These are phyloP conservation scores for Talaromyces liani DNA, from an alignment of 495 filamentous ascomycete species.

Conservation along the genomic window DNA sequence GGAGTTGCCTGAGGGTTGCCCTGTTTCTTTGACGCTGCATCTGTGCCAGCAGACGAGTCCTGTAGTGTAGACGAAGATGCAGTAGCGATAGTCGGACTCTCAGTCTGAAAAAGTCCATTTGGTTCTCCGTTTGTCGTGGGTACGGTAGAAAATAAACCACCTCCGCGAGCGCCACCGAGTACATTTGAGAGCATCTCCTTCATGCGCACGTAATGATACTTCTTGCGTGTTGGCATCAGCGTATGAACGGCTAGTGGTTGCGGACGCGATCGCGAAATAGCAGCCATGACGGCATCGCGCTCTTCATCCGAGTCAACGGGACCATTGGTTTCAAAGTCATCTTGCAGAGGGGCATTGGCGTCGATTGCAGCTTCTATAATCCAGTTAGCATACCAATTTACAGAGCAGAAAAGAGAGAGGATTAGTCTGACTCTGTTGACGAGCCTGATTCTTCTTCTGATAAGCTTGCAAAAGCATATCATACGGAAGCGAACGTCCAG, in stretches of 20 bases:
- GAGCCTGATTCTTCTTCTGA: slow-evolving; percentile 98
- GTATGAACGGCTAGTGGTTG: slow-evolving; percentile 63
- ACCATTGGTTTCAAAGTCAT: slow-evolving; percentile 67
- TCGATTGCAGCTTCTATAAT: slow-evolving; percentile 81
- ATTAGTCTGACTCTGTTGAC: slow-evolving; percentile 68
- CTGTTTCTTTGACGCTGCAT: slow-evolving; percentile 14
- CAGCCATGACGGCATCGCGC: slow-evolving; percentile 77
- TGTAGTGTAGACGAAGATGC: slow-evolving; percentile 6
- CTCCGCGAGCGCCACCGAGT: slow-evolving; percentile 41
- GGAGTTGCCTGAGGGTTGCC: slow-evolving; percentile 14
- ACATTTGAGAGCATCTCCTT: slow-evolving; percentile 84
- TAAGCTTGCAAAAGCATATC: slow-evolving; percentile 90
- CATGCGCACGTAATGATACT: slow-evolving; percentile 78
- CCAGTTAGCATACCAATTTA: neutral
- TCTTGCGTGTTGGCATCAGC: slow-evolving; percentile 56
- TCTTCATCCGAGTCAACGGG: slow-evolving; percentile 92
- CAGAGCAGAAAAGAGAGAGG: neutral
- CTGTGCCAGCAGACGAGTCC: slow-evolving; percentile 13
- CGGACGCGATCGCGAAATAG: slow-evolving; percentile 66
- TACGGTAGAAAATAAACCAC: slow-evolving; percentile 36
- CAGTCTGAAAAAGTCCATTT: slow-evolving; percentile 4
- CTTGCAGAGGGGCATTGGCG: slow-evolving; percentile 83
- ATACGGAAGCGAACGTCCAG: slow-evolving; percentile 85
- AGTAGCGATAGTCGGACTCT: neutral
- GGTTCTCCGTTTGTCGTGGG: slow-evolving; percentile 19